Evolutionary conservation across 371 early-diverging fungal genomes (phyloP).

Genomic region (Nematocida ironsii): DNA sequence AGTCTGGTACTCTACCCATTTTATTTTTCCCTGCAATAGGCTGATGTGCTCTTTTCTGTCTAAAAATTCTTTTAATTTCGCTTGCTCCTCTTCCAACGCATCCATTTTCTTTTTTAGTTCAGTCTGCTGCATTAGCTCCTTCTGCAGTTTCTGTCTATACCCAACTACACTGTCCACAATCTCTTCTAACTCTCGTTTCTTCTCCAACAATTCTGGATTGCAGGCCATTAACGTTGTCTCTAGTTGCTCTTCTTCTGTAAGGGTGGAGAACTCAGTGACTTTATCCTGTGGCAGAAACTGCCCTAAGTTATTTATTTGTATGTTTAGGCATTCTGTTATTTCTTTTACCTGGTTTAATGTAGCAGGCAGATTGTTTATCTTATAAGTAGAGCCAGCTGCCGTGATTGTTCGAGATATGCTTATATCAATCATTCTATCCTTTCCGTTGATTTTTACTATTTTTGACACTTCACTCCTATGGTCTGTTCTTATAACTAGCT

Average conservation of each 20-base stretch:
- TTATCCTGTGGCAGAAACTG: constrained; percentile 70
- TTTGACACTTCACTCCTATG: background rate
- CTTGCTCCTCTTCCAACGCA: constrained; percentile 56
- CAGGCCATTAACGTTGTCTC: constrained; percentile 47
- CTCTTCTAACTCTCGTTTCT: constrained; percentile 45
- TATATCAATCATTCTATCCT: constrained; percentile 32
- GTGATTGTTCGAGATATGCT: constrained; percentile 45
- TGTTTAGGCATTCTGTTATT: constrained; percentile 55
- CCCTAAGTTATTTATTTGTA: constrained; percentile 66
- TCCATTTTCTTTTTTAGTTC: constrained; percentile 35
- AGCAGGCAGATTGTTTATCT: constrained; percentile 55
- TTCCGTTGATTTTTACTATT: constrained; percentile 30
- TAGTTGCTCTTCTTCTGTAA: constrained; percentile 66
- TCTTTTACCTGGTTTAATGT: constrained; percentile 48
- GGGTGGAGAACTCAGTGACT: constrained; percentile 68
- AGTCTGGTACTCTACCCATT: constrained; percentile 61
- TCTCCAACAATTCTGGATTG: constrained; percentile 48
- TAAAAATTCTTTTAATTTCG: constrained; percentile 57
- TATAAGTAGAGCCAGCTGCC: constrained; percentile 55
- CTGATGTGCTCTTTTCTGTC: constrained; percentile 38
- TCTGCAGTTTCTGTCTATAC: constrained; percentile 38
- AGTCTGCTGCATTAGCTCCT: constrained; percentile 24
- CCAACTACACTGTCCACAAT: background rate
- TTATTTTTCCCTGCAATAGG: constrained; percentile 63
- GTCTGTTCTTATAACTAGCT: constrained; percentile 39